Evolutionary conservation across 2,329 filamentous ascomycete genomes (phyloP), one percentile per base, ranked within the genome.

Genomic region (Neonectria ditissima): DNA sequence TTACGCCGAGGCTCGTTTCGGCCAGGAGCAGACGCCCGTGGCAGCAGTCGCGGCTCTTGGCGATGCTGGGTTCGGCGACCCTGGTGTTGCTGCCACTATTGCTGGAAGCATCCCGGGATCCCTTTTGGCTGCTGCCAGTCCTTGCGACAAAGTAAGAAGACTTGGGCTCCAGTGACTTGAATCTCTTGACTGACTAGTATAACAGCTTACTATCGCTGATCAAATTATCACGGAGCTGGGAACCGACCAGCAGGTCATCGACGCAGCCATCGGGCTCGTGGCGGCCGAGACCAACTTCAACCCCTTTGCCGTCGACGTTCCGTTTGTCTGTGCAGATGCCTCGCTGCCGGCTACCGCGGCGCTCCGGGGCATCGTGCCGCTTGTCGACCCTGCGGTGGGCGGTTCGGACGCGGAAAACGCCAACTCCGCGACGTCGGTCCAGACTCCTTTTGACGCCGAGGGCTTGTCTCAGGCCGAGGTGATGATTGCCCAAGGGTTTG

Each of bases 271-370:
- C 62, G 85, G 84, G 16, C 83, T 91, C 39, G 89, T 91, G 14
- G 84, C 86, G 26, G 89, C 89, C 4, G 89, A 91, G 82, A 89
- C 91, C 78, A 92, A 92, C 84, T 91, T 91, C 81, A 92, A 92
- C 81, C 88, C 88, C 55, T 91, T 88, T 68, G 85, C 78, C 59
- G 84, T 86, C 65, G 80, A 80, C 71, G 82, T 87, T 34, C 89
- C 87, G 18, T 87, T 83, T 65, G 85, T 92, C 74, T 92, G 90
- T 78, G 84, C 81, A 39, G 88, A 92, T 67, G 79, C 88, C 2
- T 80, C 82, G 26, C 85, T 92, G 2, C 90, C 90, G 11, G 84
- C 81, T 32, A 91, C 87, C 8, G 77, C 78, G 24, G 83, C 82
- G 59, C 86, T 92, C 32, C 83, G 90, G 45, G 90, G 90, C 65